These are phyloP conservation scores for Kurtzmaniella natalensis DNA, from an alignment of 1,139 yeast species.

Conservation along the genomic window DNA sequence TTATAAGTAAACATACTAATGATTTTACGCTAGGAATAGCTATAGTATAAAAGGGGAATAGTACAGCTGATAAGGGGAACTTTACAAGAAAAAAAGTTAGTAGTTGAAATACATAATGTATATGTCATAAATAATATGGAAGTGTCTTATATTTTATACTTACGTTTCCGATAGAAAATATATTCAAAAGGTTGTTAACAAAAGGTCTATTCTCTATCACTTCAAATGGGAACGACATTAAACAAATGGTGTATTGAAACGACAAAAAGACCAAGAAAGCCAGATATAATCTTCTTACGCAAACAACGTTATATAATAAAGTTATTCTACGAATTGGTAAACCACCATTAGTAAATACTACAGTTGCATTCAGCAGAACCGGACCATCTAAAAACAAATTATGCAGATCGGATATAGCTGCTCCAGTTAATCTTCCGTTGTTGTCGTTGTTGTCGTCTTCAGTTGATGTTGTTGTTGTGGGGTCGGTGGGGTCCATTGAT, in stretches of 20 bases:
- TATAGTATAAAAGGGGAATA: constrained; percentile 18
- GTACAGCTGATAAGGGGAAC: constrained; percentile 23
- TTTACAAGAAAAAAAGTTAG: constrained; percentile 10
- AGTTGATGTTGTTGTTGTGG: constrained; percentile 11
- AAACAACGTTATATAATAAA: constrained; percentile 1
- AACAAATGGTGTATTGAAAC: constrained; percentile 35
- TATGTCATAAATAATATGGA: background rate
- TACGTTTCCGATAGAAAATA: constrained; percentile 28
- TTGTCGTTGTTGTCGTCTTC: background rate
- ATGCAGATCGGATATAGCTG: background rate
- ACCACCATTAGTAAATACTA: background rate
- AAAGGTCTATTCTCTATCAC: constrained; percentile 38
- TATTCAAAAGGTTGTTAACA: constrained; percentile 21
- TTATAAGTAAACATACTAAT: constrained; percentile 10
- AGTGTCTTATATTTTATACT: constrained; percentile 10
- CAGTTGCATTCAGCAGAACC: background rate
- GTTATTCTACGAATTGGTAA: background rate
- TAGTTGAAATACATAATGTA: background rate
- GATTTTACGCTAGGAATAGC: constrained; percentile 18
- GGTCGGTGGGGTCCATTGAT: constrained; percentile 25
- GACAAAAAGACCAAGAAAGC: constrained; percentile 12
- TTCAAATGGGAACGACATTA: constrained; percentile 36
- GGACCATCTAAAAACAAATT: constrained; percentile 1
- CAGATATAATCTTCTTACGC: constrained; percentile 1
- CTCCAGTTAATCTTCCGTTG: background rate